Evolutionary conservation across 116 monocot species (phyloP).

Genomic region (Papilionanthe hybrid): DNA sequence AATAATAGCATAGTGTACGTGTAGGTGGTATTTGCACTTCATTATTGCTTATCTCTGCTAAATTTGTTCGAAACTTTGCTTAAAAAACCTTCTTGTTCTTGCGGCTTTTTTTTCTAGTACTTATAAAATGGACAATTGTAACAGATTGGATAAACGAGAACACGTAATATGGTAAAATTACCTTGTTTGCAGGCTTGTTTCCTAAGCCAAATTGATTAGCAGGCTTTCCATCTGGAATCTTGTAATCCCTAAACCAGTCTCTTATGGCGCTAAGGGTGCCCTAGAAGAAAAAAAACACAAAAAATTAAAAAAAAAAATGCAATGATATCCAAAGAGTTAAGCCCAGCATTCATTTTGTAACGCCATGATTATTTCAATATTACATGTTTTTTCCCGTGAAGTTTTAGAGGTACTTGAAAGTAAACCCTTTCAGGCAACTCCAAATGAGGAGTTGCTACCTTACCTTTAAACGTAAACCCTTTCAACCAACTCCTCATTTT

Average conservation of each 20-base stretch:
- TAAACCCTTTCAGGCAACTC: background rate
- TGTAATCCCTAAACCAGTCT: conserved; percentile 99
- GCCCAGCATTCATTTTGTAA: background rate
- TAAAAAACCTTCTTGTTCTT: too few species aligned
- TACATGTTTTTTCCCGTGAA: background rate
- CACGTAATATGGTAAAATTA: conserved; percentile 10
- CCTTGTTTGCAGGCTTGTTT: conserved; percentile 84
- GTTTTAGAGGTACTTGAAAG: background rate
- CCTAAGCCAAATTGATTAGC: conserved; percentile 95
- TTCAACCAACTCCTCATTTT: background rate
- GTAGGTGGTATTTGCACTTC: too few species aligned
- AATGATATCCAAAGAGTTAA: background rate
- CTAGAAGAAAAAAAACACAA: conserved; percentile 26
- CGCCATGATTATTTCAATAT: background rate
- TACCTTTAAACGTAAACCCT: background rate
- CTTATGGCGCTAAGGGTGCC: conserved; percentile 93
- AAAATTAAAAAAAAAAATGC: background rate
- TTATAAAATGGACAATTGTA: background rate
- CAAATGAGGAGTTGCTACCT: too few species aligned
- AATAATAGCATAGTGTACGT: too few species aligned
- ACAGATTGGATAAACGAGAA: background rate
- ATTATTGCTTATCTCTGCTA: too few species aligned
- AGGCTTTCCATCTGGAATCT: conserved; percentile 97
- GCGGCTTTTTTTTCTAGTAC: background rate
- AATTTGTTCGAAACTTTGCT: too few species aligned